Conservation (phyloP, 2,329 filamentous ascomycete genomes). For the Arthroderma sp. region DNA sequence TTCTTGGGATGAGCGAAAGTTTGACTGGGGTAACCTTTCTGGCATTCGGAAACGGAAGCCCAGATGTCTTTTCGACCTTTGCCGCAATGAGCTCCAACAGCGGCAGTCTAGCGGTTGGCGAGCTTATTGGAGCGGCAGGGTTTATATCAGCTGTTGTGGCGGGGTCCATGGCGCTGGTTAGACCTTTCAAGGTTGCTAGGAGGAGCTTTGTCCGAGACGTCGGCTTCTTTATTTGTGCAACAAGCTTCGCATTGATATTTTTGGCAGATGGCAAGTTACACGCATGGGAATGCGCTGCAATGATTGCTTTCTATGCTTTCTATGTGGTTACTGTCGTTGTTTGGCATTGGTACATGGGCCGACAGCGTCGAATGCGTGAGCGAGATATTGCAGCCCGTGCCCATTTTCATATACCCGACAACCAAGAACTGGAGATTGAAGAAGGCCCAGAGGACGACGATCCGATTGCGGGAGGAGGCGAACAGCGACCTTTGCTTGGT, state of each 20-base stretch:
- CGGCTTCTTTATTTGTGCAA: constrained; percentile 77
- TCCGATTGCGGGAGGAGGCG: constrained; percentile 25
- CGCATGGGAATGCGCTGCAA: constrained; percentile 76
- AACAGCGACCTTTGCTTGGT: constrained; percentile 32
- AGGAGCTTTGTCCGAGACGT: constrained; percentile 87
- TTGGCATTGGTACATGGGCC: constrained; percentile 78
- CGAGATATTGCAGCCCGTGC: constrained; percentile 60
- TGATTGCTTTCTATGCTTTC: constrained; percentile 83
- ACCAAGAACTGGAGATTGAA: constrained; percentile 46
- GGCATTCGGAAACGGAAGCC: constrained; percentile 93
- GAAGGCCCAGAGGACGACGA: constrained; percentile 45
- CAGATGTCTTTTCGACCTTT: constrained; percentile 97
- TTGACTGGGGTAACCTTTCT: constrained; percentile 92
- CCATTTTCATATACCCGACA: constrained; percentile 52
- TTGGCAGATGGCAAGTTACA: constrained; percentile 71
- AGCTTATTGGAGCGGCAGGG: constrained; percentile 83
- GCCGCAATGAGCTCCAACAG: constrained; percentile 95
- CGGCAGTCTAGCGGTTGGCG: constrained; percentile 89
- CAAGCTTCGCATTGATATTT: constrained; percentile 76
- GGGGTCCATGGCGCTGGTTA: constrained; percentile 92
- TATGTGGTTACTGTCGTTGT: constrained; percentile 79
- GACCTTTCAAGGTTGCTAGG: constrained; percentile 80
- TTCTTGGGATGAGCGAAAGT: constrained; percentile 89
- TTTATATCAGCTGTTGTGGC: constrained; percentile 96
- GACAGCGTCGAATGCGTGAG: constrained; percentile 47